phyloP scores from a whole-genome alignment of 768 basidiomycete genomes.

The Russula vinacea region DNA sequence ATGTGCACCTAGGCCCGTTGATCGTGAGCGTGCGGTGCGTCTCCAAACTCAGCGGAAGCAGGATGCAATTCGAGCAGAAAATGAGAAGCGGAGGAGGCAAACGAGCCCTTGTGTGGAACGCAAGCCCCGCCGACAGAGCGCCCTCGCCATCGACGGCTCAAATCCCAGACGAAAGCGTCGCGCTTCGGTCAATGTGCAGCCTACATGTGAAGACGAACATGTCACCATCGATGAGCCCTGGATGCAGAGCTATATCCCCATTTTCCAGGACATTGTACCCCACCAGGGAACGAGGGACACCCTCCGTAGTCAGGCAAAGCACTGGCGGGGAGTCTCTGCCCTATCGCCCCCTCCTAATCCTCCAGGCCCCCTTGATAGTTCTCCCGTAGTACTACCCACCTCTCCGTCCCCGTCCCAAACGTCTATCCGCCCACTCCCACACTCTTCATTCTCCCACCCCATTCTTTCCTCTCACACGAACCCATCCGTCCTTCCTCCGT shows the following conservation, averaged over 20 bases:
- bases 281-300: constrained; percentile 45
- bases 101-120: constrained; percentile 43
- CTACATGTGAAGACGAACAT: constrained; percentile 44
- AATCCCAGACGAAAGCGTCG: constrained; percentile 41
- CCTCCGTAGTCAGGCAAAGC: constrained; percentile 55
- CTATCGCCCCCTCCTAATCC: constrained; percentile 38
- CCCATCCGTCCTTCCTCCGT: constrained; percentile 50
- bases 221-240: constrained; percentile 50
- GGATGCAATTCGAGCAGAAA: constrained; percentile 31
- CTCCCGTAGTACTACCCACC: constrained; percentile 38
- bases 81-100: constrained; percentile 35
- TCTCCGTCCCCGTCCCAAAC: constrained; percentile 33
- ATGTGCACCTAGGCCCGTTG: constrained; percentile 52
- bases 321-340: constrained; percentile 70
- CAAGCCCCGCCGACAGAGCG: constrained; percentile 38
- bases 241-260: constrained; percentile 46
- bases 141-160: constrained; percentile 39
- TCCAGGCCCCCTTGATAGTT: constrained; percentile 36
- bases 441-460: constrained; percentile 37
- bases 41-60: constrained; percentile 44
- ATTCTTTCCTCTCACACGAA: constrained; percentile 40
- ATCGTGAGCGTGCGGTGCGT: constrained; percentile 48
- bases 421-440: constrained; percentile 36
- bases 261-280: constrained; percentile 46
- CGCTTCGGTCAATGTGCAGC: constrained; percentile 38